Base-by-base conservation (phyloP, 73 alveolate species). In the Paraurostyla sp. region DNA sequence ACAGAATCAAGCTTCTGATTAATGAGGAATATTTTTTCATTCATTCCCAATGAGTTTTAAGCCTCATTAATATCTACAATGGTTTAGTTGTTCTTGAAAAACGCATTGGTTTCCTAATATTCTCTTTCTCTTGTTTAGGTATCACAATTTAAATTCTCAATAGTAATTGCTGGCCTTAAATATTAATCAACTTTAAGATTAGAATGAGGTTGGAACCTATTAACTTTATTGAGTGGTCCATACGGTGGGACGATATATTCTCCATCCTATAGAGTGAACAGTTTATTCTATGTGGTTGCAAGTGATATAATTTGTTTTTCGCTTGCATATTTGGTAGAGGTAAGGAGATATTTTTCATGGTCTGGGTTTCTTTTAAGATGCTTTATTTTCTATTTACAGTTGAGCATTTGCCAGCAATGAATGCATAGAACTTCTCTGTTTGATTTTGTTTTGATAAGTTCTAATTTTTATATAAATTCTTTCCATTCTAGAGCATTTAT, bases 341-440 rank as follows among this genome's bases (percentile, higher is more conserved):
- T 89, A 33, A 80, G 84, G 27, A 89, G 62, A 48, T 45, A 81
- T 51, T 89, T 89, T 76, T 89, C 94, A 43, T 89, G 94, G 56
- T 89, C 94, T 20, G 87, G 92, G 27, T 32, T 48, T 49, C 32
- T 41, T 41, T 60, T 81, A 22, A 89, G 40, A 46, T 89, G 94
- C 62, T 89, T 89, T 63, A 89, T 42, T 58, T 89, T 89, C 59
- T 89, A 81, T 40, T 89, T 85, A 60, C 88, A 89, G 76, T 89
- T 89, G 32, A 80, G 89, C 88, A 76, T 69, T 40, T 42, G 36
- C 94, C 94, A 89, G 90, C 94, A 89, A 41, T 89, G 81, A 49
- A 89, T 73, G 57, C 94, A 89, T 18, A 89, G 88, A 18, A 89
- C 94, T 43, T 89, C 88, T 23, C 94, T 87, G 62, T 89, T 89